Conservation (phyloP, 768 basidiomycete species). For the Cystobasidium onofrii region DNA sequence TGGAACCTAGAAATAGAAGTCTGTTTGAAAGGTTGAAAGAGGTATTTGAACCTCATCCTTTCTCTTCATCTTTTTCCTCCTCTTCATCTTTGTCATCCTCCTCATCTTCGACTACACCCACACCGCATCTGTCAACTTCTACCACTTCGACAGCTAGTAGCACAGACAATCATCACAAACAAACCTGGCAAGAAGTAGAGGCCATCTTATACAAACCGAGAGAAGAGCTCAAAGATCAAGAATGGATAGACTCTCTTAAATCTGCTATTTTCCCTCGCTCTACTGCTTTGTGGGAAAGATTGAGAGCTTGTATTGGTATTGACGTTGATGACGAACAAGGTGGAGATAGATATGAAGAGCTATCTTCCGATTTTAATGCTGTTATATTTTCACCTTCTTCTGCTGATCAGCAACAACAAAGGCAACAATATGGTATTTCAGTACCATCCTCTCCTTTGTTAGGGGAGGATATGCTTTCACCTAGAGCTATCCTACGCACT, state of each 20-base stretch:
- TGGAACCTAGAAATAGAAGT: neutral
- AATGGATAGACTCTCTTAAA: slow-evolving; percentile 27
- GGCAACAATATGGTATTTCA: neutral
- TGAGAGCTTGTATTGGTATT: slow-evolving; percentile 24
- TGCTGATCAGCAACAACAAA: no score
- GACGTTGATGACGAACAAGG: slow-evolving; percentile 29
- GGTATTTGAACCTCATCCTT: slow-evolving; percentile 9
- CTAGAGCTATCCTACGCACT: neutral
- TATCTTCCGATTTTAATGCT: slow-evolving; percentile 7
- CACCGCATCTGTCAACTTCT: neutral
- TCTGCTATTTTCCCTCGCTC: neutral
- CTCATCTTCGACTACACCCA: neutral
- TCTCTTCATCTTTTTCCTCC: neutral
- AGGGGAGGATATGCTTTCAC: neutral
- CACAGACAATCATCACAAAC: neutral
- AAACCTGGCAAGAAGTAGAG: neutral
- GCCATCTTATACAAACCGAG: neutral
- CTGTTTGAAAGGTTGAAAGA: slow-evolving; percentile 7
- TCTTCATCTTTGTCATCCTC: neutral
- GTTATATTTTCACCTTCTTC: neutral
- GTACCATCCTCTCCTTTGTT: neutral
- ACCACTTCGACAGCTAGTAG: neutral
- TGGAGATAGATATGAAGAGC: slow-evolving; percentile 13
- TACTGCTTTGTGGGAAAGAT: slow-evolving; percentile 17
- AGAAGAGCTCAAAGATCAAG: slow-evolving; percentile 14